Evolutionary conservation across 2,329 filamentous ascomycete species (phyloP).

Genomic region (Stromatinia cepivora): DNA sequence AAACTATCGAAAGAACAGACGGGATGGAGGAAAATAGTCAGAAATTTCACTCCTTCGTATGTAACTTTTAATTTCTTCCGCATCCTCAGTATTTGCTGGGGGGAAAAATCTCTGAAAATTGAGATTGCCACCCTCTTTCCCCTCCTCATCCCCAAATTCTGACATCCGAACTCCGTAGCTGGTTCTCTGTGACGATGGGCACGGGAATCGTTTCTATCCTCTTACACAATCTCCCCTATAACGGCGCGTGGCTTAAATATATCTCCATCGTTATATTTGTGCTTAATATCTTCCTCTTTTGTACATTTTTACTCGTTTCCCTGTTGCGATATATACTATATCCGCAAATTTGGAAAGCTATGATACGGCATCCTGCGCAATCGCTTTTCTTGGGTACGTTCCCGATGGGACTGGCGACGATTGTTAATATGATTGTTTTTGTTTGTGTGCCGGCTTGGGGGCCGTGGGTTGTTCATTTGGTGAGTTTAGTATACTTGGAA

Average conservation of each 20-base stretch:
- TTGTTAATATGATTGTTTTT: conserved; percentile 64
- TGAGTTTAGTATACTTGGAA: conserved; percentile 28
- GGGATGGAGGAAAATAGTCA: conserved; percentile 44
- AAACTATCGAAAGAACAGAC: conserved; percentile 11
- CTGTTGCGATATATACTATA: conserved; percentile 63
- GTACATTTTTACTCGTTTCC: conserved; percentile 54
- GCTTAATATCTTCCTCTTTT: conserved; percentile 60
- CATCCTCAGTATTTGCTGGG: neutral
- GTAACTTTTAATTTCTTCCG: conserved; percentile 31
- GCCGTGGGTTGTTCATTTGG: conserved; percentile 52
- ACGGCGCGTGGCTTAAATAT: conserved; percentile 57
- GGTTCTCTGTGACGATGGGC: conserved; percentile 65
- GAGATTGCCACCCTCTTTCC: neutral
- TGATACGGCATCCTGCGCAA: conserved; percentile 67
- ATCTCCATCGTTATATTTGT: conserved; percentile 61
- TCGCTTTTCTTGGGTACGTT: conserved; percentile 68
- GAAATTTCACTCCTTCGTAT: conserved; percentile 57
- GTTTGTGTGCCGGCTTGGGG: conserved; percentile 63
- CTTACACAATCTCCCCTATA: conserved; percentile 61
- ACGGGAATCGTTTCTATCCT: conserved; percentile 67
- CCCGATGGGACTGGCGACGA: conserved; percentile 68
- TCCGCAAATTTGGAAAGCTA: conserved; percentile 63
- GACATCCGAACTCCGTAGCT: conserved; percentile 42
- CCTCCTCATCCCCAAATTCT: neutral
- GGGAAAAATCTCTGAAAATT: neutral